These are phyloP conservation scores for Botrytis deweyae DNA, from an alignment of 2,329 filamentous ascomycete species.

Conservation along the genomic window DNA sequence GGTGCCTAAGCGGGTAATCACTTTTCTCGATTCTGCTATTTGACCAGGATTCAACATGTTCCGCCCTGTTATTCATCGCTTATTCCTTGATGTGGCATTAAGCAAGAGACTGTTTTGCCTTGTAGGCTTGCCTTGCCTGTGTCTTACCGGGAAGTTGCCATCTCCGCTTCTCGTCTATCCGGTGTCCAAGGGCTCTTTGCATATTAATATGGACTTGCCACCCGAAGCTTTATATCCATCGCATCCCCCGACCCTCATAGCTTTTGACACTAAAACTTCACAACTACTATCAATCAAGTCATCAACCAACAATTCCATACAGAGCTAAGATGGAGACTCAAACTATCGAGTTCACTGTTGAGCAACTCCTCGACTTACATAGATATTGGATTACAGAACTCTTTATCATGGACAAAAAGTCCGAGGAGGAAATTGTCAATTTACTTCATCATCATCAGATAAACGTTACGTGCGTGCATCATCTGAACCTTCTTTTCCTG, in stretches of 20 bases:
- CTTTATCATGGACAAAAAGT: conserved; percentile 15
- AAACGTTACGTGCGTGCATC: conserved; percentile 13
- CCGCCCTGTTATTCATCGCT: conserved; percentile 10
- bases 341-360: conserved; percentile 20
- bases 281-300: not conserved
- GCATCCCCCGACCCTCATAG: not conserved
- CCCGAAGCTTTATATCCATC: conserved; percentile 3
- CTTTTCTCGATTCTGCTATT: conserved; percentile 15
- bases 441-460: conserved; percentile 20
- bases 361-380: conserved; percentile 21
- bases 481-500: not conserved
- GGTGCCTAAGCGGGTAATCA: conserved; percentile 15
- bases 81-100: conserved; percentile 12
- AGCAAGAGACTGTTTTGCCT: conserved; percentile 20
- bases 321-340: conserved; percentile 18
- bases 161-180: conserved; percentile 13
- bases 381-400: conserved; percentile 23
- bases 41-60: conserved; percentile 14
- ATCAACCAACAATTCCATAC: not conserved
- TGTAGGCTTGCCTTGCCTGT: conserved; percentile 15
- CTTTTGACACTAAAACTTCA: conserved; percentile 8
- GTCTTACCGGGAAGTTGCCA: conserved; percentile 20
- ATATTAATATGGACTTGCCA: conserved; percentile 19
- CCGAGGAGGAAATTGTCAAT: conserved; percentile 22
- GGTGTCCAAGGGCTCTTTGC: conserved; percentile 2